phyloP scores from a whole-genome alignment of 768 basidiomycete genomes.

The Austroboletus eburneus region DNA sequence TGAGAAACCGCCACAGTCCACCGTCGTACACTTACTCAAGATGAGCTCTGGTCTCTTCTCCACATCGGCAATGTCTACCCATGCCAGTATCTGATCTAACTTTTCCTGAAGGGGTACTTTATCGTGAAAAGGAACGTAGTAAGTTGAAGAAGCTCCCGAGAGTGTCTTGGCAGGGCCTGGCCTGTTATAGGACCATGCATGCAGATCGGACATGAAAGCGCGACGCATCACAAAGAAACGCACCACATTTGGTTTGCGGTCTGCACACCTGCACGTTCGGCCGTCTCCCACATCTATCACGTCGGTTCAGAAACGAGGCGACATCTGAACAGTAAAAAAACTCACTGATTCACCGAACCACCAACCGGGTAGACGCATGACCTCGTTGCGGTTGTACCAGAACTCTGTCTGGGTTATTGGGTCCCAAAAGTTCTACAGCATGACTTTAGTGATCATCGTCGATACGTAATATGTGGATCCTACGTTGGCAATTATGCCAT shows the following conservation, averaged over 20 bases:
- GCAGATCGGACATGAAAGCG: not conserved
- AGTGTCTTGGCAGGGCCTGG: conserved; percentile 75
- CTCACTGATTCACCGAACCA: conserved; percentile 88
- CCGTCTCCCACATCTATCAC: conserved; percentile 86
- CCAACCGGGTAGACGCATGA: conserved; percentile 68
- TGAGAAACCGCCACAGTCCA: not conserved
- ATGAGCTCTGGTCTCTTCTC: conserved; percentile 74
- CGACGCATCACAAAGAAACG: conserved; percentile 18
- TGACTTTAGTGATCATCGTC: not conserved
- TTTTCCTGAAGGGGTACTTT: conserved; percentile 55
- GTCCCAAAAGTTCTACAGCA: conserved; percentile 79
- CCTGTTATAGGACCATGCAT: conserved; percentile 39
- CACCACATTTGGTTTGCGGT: conserved; percentile 94
- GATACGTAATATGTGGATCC: conserved; percentile 12
- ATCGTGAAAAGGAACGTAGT: conserved; percentile 78
- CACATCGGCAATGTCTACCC: conserved; percentile 71
- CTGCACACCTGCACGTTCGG: conserved; percentile 61
- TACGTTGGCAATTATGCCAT: conserved; percentile 89
- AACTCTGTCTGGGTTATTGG: conserved; percentile 60
- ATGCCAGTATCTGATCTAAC: conserved; percentile 70
- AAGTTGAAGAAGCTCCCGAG: conserved; percentile 63
- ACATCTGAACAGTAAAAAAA: conserved; percentile 4
- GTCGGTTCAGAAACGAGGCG: not conserved
- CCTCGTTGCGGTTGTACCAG: conserved; percentile 60
- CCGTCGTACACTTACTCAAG: conserved; percentile 45